Evolutionary conservation across 208 protist species (phyloP).

Genomic region (Porcisia hertigi): DNA sequence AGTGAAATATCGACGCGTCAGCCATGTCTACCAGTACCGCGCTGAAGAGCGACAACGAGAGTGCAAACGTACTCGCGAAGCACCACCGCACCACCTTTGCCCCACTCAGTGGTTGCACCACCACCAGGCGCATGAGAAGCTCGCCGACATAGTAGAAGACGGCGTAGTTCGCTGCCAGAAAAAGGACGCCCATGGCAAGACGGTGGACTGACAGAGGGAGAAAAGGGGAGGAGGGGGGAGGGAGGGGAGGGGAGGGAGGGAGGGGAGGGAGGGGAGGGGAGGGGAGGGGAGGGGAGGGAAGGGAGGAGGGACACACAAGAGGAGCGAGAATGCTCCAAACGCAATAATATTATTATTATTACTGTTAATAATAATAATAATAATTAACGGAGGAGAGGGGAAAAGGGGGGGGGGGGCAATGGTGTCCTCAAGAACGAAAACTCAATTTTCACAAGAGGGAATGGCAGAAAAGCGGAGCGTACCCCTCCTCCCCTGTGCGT

Average conservation of each 20-base stretch:
- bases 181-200: conserved; percentile 5
- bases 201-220: background rate
- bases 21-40: conserved; percentile 33
- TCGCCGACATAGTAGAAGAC: conserved; percentile 28
- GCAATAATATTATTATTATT: too few species aligned
- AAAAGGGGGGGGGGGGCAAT: background rate
- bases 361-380: background rate
- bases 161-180: conserved; percentile 22
- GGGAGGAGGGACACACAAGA: background rate
- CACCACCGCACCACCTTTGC: conserved; percentile 21
- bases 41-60: conserved; percentile 29
- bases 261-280: background rate
- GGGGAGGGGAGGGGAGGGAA: background rate
- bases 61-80: conserved; percentile 33
- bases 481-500: background rate
- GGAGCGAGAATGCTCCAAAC: background rate
- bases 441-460: too few species aligned
- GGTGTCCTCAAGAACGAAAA: background rate
- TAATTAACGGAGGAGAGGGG: background rate
- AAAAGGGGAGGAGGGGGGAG: background rate
- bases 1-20: conserved; percentile 6
- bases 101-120: conserved; percentile 26
- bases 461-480: too few species aligned
- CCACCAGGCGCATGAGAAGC: conserved; percentile 32
- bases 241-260: background rate